These are phyloP conservation scores for Gossypium arboreum DNA, from an alignment of 345 rosid genomes.

Conservation along the genomic window DNA sequence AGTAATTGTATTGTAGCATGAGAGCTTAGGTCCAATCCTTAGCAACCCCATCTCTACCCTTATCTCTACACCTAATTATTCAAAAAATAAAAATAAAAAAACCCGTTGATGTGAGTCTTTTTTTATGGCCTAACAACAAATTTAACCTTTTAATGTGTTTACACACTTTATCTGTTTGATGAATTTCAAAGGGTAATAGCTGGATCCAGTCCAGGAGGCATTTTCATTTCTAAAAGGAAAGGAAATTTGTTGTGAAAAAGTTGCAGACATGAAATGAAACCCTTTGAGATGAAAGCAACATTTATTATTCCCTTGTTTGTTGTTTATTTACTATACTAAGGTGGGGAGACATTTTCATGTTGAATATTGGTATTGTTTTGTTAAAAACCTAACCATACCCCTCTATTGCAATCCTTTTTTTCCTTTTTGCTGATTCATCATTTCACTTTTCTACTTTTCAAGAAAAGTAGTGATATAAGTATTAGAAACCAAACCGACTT, in stretches of 20 bases:
- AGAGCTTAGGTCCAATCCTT: no score
- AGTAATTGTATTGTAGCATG: no score
- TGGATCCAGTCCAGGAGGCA: background rate
- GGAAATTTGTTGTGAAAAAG: background rate
- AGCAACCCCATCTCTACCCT: no score
- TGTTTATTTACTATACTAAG: background rate
- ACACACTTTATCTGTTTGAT: background rate
- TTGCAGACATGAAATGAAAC: background rate
- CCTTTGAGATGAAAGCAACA: conserved; percentile 7
- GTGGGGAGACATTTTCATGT: conserved; percentile 2
- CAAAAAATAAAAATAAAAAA: no score
- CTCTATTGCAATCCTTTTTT: background rate
- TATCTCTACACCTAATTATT: no score
- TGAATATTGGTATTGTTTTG: background rate
- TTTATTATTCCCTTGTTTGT: background rate
- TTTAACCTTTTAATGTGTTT: no score
- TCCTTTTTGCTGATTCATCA: background rate
- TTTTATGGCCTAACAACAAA: no score
- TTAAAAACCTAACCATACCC: background rate
- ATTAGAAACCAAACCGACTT: no score
- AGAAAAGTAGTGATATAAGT: background rate
- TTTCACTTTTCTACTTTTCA: background rate
- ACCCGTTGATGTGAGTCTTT: no score
- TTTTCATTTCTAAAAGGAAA: background rate
- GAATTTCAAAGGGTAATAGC: background rate